Evolutionary conservation across 2,329 filamentous ascomycete species (phyloP).

Genomic region (Dothiorella sarmentorum): DNA sequence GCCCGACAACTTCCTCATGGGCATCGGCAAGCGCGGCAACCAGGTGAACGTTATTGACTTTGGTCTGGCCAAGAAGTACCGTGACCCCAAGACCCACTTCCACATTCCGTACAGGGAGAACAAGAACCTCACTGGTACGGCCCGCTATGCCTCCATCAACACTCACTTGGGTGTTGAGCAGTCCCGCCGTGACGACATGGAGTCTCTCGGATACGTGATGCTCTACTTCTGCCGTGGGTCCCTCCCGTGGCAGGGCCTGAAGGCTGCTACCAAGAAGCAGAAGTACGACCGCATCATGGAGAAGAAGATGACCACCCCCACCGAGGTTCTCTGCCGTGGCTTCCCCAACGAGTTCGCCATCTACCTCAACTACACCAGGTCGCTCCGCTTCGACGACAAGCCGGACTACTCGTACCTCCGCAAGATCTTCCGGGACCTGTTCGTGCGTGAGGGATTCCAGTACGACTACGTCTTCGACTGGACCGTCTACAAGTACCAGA

Average conservation of each 20-base stretch:
- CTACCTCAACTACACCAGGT: constrained; percentile 98
- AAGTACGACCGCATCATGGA: constrained; percentile 99
- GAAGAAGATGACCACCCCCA: constrained; percentile 99
- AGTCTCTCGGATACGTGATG: constrained; percentile 98
- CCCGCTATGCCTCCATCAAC: constrained; percentile 98
- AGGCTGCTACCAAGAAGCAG: constrained; percentile 99
- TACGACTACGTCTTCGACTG: constrained; percentile 99
- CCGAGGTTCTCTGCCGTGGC: constrained; percentile 95
- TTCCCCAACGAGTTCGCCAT: constrained; percentile 99
- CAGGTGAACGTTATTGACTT: constrained; percentile 99
- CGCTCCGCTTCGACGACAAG: constrained; percentile 98
- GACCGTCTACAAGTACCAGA: constrained; percentile 99
- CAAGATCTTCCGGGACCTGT: constrained; percentile 99
- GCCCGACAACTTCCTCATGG: constrained; percentile 99
- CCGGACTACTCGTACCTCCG: constrained; percentile 99
- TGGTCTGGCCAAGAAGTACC: constrained; percentile 98
- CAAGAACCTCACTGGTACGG: constrained; percentile 99
- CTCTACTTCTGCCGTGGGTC: constrained; percentile 99
- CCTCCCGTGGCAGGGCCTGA: constrained; percentile 96
- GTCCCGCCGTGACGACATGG: constrained; percentile 99
- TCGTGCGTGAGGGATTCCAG: constrained; percentile 98
- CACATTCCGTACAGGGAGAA: constrained; percentile 99
- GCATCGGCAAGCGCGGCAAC: constrained; percentile 97
- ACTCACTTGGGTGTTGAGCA: constrained; percentile 98
- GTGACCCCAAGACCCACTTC: constrained; percentile 99